Percentiles rank a stretch among this genome's conserved stretches.
These are phyloP conservation scores for Backusella westeae DNA, from an alignment of 192 early-diverging fungal genomes.

Conservation along the genomic window DNA sequence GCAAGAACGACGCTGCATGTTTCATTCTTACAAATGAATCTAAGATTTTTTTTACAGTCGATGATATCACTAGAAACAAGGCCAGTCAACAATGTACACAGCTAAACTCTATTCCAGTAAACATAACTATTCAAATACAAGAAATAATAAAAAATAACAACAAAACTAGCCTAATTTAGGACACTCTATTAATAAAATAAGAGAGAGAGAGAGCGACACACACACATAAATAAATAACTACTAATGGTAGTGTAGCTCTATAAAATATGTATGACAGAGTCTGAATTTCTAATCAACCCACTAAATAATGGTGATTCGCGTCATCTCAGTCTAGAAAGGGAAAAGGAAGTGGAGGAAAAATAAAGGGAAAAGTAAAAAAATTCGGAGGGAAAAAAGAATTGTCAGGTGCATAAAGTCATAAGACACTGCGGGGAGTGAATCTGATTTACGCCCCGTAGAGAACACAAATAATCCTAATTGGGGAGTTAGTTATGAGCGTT, in stretches of 20 bases:
- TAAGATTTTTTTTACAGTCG: not conserved
- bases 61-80: not conserved
- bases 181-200: not conserved
- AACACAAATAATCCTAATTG: conserved; percentile 1
- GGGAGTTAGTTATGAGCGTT: not conserved
- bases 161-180: not conserved
- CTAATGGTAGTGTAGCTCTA: not conserved
- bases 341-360: not conserved
- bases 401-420: conserved; percentile 3
- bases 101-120: not conserved
- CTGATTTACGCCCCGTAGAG: not conserved
- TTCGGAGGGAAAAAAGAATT: not conserved
- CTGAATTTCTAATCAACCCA: not conserved
- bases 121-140: not conserved
- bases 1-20: not conserved
- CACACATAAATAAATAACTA: not conserved
- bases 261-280: not conserved
- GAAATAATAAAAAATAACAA: not conserved
- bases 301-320: conserved; percentile 3
- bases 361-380: not conserved
- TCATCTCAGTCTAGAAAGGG: conserved; percentile 1
- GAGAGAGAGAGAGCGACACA: too few species aligned
- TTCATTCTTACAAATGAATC: not conserved
- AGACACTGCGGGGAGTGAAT: not conserved
- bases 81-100: not conserved